Evolutionary conservation across 208 protist genomes (phyloP).

Genomic region (Leishmania guyanensis): DNA sequence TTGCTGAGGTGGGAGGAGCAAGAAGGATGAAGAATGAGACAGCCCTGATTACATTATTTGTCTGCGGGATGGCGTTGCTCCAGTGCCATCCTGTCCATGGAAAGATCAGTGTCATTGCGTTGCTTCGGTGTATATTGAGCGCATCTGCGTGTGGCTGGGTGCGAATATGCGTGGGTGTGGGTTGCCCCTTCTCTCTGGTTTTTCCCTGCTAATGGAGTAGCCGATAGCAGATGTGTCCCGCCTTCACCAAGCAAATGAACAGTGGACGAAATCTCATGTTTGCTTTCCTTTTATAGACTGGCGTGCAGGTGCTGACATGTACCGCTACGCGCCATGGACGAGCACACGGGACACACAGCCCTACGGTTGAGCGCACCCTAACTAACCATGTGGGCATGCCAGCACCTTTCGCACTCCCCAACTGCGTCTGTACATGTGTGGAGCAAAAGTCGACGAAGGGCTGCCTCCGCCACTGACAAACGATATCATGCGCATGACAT

Average conservation of each 20-base stretch:
- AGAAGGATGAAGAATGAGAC: background rate
- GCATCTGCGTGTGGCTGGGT: background rate
- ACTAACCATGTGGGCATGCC: background rate
- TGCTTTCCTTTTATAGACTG: background rate
- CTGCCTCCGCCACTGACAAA: background rate
- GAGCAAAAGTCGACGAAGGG: background rate
- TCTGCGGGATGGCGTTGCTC: background rate
- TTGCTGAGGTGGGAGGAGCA: background rate
- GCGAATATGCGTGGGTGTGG: background rate
- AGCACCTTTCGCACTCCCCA: background rate
- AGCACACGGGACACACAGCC: background rate
- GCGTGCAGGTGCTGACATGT: background rate
- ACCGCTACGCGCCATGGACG: background rate
- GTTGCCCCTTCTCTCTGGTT: background rate
- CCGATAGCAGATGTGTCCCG: background rate
- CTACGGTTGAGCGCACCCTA: background rate
- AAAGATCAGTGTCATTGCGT: background rate
- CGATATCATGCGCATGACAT: too few relatives aligned
- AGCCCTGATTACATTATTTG: background rate
- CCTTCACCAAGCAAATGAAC: background rate
- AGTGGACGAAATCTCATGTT: background rate
- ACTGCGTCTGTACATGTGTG: background rate
- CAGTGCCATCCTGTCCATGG: background rate
- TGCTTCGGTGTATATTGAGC: background rate
- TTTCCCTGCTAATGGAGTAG: background rate